These are phyloP conservation scores for Peronospora destructor DNA, from an alignment of 352 stramenopile genomes.

Conservation along the genomic window DNA sequence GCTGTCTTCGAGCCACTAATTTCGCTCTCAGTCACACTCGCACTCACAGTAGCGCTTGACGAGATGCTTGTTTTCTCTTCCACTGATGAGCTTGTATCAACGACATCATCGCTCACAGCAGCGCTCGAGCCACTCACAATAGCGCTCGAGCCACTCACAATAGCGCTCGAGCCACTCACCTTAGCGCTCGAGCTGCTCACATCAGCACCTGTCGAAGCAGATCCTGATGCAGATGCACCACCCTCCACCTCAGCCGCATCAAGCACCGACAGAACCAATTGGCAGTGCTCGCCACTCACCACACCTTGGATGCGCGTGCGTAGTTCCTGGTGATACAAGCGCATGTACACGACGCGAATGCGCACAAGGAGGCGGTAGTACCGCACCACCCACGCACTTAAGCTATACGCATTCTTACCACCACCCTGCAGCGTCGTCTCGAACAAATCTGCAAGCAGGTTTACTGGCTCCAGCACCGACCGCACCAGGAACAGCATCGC, in stretches of 20 bases:
- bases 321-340: constrained; percentile 45
- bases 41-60: background rate
- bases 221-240: constrained; percentile 11
- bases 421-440: constrained; percentile 62
- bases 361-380: constrained; percentile 46
- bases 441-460: constrained; percentile 46
- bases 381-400: constrained; percentile 47
- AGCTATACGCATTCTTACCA: constrained; percentile 51
- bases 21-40: no score
- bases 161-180: constrained; percentile 4
- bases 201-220: constrained; percentile 7
- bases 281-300: constrained; percentile 24
- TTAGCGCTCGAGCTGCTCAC: constrained; percentile 6
- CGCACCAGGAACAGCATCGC: constrained; percentile 41
- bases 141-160: no score
- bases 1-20: background rate
- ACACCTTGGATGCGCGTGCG: constrained; percentile 15
- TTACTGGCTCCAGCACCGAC: constrained; percentile 42
- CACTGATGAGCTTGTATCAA: constrained; percentile 1
- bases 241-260: constrained; percentile 19
- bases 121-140: no score
- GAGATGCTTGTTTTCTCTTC: constrained; percentile 17
- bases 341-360: constrained; percentile 39
- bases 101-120: background rate
- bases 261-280: constrained; percentile 19